These are phyloP conservation scores for Cyamopsis tetragonoloba DNA, from an alignment of 306 rosid genomes.

Conservation along the genomic window DNA sequence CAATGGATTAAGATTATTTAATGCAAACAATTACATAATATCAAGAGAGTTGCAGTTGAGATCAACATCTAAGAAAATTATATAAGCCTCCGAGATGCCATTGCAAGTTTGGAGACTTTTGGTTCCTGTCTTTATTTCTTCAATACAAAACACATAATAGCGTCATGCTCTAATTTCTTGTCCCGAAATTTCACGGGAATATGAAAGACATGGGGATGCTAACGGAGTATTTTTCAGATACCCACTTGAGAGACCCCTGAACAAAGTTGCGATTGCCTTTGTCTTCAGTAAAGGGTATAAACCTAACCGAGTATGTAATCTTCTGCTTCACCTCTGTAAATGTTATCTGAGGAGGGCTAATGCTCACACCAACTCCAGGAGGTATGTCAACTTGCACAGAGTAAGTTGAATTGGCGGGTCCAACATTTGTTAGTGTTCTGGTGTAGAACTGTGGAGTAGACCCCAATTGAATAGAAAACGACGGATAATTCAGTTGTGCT, in stretches of 20 bases:
- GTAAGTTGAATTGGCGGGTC: slow-evolving; percentile 36
- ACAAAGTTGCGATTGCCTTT: neutral
- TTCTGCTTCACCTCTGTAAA: slow-evolving; percentile 44
- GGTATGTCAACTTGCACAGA: slow-evolving; percentile 22
- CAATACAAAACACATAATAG: neutral
- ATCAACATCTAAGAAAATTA: neutral
- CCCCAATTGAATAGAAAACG: slow-evolving; percentile 36
- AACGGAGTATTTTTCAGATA: slow-evolving; percentile 40
- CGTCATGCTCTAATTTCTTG: neutral
- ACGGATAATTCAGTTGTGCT: slow-evolving; percentile 50
- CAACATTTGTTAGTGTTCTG: slow-evolving; percentile 50
- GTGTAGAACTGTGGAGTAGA: slow-evolving; percentile 31
- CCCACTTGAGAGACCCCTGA: slow-evolving; percentile 50
- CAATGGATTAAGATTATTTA: neutral
- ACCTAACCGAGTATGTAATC: slow-evolving; percentile 22
- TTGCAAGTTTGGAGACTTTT: neutral
- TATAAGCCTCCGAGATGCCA: neutral
- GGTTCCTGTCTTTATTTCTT: slow-evolving; percentile 16
- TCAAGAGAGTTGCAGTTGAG: neutral
- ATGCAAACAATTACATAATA: neutral
- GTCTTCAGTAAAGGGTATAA: slow-evolving; percentile 29
- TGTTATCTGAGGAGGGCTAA: slow-evolving; percentile 26
- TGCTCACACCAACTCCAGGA: slow-evolving; percentile 17
- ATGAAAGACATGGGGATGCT: slow-evolving; percentile 35
- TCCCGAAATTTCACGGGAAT: slow-evolving; percentile 22